Evolutionary conservation across 2,329 filamentous ascomycete species (phyloP).

Genomic region (Arthrobotrys sinensis): DNA sequence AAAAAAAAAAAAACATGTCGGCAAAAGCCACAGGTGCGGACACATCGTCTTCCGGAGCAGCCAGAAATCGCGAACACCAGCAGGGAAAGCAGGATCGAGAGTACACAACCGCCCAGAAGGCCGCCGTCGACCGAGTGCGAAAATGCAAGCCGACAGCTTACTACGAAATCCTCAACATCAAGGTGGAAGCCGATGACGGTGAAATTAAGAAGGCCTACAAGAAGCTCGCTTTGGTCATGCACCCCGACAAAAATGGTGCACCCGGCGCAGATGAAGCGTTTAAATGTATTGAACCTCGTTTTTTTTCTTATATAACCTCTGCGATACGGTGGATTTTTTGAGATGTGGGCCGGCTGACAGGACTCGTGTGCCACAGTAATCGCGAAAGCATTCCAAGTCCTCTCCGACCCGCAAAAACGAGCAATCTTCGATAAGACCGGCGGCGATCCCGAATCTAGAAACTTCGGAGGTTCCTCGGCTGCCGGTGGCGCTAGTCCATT

Average conservation of each 20-base stretch:
- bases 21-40: conserved; percentile 56
- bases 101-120: conserved; percentile 91
- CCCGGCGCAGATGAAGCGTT: conserved; percentile 96
- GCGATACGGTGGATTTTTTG: conserved; percentile 14
- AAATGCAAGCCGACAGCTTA: conserved; percentile 88
- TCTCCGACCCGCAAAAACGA: conserved; percentile 94
- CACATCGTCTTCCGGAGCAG: conserved; percentile 49
- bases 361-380: conserved; percentile 74
- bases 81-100: conserved; percentile 82
- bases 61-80: conserved; percentile 76
- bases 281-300: conserved; percentile 75
- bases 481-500: conserved; percentile 75
- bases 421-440: conserved; percentile 89
- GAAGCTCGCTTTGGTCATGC: conserved; percentile 92
- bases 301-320: conserved; percentile 6
- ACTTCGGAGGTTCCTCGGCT: conserved; percentile 72
- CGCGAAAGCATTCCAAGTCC: conserved; percentile 89
- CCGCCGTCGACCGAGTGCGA: conserved; percentile 89
- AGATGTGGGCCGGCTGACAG: not conserved
- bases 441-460: conserved; percentile 91
- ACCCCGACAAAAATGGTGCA: conserved; percentile 99
- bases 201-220: conserved; percentile 99
- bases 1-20: conserved; percentile 29
- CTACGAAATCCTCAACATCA: conserved; percentile 91
- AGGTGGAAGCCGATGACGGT: conserved; percentile 78